Base-by-base conservation (phyloP, 2,329 filamentous ascomycete genomes). In the Aspergillus bombycis region DNA sequence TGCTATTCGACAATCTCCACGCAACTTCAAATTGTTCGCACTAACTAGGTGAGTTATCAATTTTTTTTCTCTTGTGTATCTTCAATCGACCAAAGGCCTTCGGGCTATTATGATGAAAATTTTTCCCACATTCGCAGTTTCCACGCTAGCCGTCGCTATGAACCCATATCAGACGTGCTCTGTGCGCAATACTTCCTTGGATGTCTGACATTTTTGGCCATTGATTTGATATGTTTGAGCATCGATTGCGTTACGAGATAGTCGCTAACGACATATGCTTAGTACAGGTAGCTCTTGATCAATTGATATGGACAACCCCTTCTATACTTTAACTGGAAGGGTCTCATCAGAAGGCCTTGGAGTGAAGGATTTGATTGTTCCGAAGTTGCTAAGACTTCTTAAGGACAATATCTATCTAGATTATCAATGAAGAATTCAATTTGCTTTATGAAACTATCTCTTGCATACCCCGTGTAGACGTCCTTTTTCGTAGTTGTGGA, bases 101-200 rank as follows among this genome's bases (percentile, higher is more conserved):
- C 28, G 64, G 63, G 63, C 66, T 75, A 66, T 67, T 71, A 78
- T 78, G 77, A 79, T 79, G 77, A 78, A 78, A 79, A 75, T 43
- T 65, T 63, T 70, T 73, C 77, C 75, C 75, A 78, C 76, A 78
- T 79, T 79, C 77, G 77, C 75, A 77, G 75, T 76, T 77, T 77
- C 73, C 75, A 77, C 75, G 74, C 74, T 75, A 76, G 75, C 65
- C 73, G 71, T 75, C 73, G 73, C 62, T 71, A 61, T 74, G 71
- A 75, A 76, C 74, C 74, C 70, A 74, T 73, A 67, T 66, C 66
- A 73, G 74, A 72, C 71, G 71, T 68, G 69, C 72, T 62, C 62
- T 77, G 75, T 70, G 74, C 74, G 75, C 70, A 72, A 68, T 70
- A 72, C 75, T 77, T 77, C 75, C 75, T 77, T 77, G 75, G 75